phyloP scores from a whole-genome alignment of 768 basidiomycete species.

The Rhodotorula kratochvilovae region DNA sequence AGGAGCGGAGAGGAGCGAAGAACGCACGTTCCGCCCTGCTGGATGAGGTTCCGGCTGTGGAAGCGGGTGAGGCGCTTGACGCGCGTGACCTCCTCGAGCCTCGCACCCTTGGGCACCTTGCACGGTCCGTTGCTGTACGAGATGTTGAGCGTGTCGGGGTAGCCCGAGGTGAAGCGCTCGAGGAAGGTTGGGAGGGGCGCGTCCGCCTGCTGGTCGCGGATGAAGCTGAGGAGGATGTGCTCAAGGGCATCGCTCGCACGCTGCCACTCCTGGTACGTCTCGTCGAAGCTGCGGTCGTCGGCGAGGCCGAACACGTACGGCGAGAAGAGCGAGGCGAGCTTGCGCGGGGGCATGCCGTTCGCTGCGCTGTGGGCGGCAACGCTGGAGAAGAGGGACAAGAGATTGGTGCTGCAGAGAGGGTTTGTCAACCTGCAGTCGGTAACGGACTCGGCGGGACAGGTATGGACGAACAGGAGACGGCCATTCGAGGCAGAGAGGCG shows the following conservation, averaged over 20 bases:
- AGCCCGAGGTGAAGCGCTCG: slow-evolving; percentile 84
- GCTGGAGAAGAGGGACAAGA: slow-evolving; percentile 74
- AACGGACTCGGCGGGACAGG: no score
- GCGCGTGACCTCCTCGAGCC: slow-evolving; percentile 69
- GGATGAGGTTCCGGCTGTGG: slow-evolving; percentile 80
- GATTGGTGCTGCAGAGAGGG: slow-evolving; percentile 47
- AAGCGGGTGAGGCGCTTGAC: slow-evolving; percentile 77
- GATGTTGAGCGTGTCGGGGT: slow-evolving; percentile 61
- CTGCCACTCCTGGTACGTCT: slow-evolving; percentile 66
- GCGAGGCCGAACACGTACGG: slow-evolving; percentile 65
- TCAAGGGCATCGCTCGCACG: slow-evolving; percentile 81
- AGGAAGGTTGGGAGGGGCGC: slow-evolving; percentile 77
- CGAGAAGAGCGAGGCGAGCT: slow-evolving; percentile 75
- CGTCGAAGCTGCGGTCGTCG: slow-evolving; percentile 52
- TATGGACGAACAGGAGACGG: slow-evolving; percentile 54
- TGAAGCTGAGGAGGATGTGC: slow-evolving; percentile 83
- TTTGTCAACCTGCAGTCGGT: background rate
- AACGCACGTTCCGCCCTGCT: slow-evolving; percentile 51
- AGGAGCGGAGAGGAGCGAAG: background rate
- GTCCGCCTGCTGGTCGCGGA: slow-evolving; percentile 51
- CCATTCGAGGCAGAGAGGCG: slow-evolving; percentile 53
- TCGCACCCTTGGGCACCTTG: slow-evolving; percentile 67
- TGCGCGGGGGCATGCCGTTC: slow-evolving; percentile 85
- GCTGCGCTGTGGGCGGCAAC: slow-evolving; percentile 75
- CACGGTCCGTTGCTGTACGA: slow-evolving; percentile 52